Evolutionary conservation across 352 stramenopile species (phyloP), one percentile per base, ranked within the genome.

Genomic region (Phytopythium helicoides): DNA sequence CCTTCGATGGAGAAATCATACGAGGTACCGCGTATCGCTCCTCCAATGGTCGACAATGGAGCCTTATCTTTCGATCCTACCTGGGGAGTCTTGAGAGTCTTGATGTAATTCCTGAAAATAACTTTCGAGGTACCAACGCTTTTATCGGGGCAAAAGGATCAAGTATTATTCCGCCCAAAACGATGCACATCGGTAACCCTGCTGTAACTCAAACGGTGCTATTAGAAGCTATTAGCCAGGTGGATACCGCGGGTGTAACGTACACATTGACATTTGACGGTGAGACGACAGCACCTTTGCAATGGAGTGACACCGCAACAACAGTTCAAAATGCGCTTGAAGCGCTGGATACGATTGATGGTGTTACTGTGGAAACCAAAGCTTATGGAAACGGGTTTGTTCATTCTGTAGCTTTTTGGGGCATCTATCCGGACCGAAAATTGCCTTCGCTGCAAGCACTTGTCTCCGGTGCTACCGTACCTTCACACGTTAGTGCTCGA

Each of bases 321-420:
- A 44, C 44, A 19, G 54, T 91, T 18, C 83, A 89, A 50, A 16
- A 46, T 8, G 52, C 48, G 9, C 61, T 89, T 0, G 73, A 89
- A 22, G 57, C 19, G 12, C 58, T 89, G 2, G 64, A 77, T 38
- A 68, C 50, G 14, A 62, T 93, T 0, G 69, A 89, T 19, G 73
- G 75, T 12, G 74, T 87, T 3, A 85, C 45, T 0, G 69, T 93
- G 5, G 57, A 41, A 0, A 87, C 82, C 0, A 36, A 68, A 9
- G 41, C 62, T 3, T 58, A 66, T 3, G 62, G 62, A 19, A 69
- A 84, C 7, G 89, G 79, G 10, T 89, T 84, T 35, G 61, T 96
- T 6, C 89, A 95, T 58, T 88, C 76, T 0, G 71, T 96, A 52
- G 83, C 61, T n/a, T 96, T 97, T 41, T 96, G 85, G 86, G 87